These are phyloP conservation scores for Solanum etuberosum DNA, from an alignment of 257 asterid species.

Conservation along the genomic window DNA sequence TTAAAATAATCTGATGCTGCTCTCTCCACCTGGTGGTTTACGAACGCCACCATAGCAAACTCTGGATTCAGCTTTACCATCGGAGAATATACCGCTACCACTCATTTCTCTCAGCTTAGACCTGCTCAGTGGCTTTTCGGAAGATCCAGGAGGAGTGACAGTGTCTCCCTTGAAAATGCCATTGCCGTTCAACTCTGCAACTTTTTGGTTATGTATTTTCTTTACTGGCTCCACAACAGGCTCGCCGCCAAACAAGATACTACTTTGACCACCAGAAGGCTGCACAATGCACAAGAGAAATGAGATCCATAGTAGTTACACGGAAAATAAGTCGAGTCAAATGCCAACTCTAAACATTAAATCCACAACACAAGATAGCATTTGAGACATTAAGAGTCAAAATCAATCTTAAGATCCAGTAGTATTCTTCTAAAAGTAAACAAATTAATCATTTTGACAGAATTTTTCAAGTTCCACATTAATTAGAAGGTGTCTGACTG, in stretches of 20 bases:
- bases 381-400: not conserved
- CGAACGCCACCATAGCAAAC: slow-evolving; percentile 82
- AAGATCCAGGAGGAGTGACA: slow-evolving; percentile 38
- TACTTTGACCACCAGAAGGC: slow-evolving; percentile 97
- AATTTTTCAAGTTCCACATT: not conserved
- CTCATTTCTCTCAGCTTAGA: slow-evolving; percentile 87
- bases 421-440: not conserved
- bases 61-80: slow-evolving; percentile 61
- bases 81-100: slow-evolving; percentile 69
- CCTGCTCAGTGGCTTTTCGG: slow-evolving; percentile 66
- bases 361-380: not conserved
- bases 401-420: not conserved
- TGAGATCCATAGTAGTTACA: not conserved
- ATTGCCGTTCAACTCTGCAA: slow-evolving; percentile 74
- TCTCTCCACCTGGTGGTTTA: slow-evolving; percentile 87
- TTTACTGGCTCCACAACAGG: slow-evolving; percentile 48
- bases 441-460: not conserved
- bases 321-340: not conserved
- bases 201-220: slow-evolving; percentile 62
- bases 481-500: not conserved
- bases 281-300: slow-evolving; percentile 10
- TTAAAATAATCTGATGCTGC: slow-evolving; percentile 77
- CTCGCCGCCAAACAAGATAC: slow-evolving; percentile 64
- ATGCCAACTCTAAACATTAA: not conserved
- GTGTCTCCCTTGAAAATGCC: slow-evolving; percentile 74